A percentile compares a stretch with the other conserved stretches of the same genome.
Evolutionary conservation across 345 rosid genomes (phyloP).

Genomic region (Heritiera littoralis): DNA sequence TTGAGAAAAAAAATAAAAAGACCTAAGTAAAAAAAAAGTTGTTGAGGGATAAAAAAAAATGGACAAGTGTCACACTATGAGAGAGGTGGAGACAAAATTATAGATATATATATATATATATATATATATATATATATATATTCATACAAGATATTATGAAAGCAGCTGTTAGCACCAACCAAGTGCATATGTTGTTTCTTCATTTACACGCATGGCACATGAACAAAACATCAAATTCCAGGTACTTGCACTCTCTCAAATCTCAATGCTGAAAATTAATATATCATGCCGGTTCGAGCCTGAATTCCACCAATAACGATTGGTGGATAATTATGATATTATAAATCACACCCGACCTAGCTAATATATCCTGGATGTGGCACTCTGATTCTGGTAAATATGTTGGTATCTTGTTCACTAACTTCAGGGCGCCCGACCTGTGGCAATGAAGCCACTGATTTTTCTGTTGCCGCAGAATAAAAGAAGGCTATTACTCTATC

Average conservation of each 20-base stretch:
- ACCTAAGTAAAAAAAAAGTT: too few relatives aligned
- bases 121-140: too few relatives aligned
- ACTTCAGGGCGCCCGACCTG: neutral
- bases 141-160: neutral
- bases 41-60: too few relatives aligned
- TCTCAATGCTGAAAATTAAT: neutral
- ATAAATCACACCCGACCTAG: neutral
- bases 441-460: constrained; percentile 29
- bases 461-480: neutral
- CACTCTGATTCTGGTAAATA: neutral
- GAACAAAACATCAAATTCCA: neutral
- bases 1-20: too few relatives aligned
- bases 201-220: constrained; percentile 8
- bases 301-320: neutral
- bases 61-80: too few relatives aligned
- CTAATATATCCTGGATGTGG: neutral
- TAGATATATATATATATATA: too few relatives aligned
- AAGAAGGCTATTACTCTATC: constrained; percentile 19
- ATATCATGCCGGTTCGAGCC: neutral
- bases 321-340: neutral
- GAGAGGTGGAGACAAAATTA: too few relatives aligned
- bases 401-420: neutral
- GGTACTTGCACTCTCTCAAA: neutral
- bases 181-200: neutral
- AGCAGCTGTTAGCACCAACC: neutral